Base-by-base conservation (phyloP, 371 early-diverging fungal genomes). In the Mortierella sp. region DNA sequence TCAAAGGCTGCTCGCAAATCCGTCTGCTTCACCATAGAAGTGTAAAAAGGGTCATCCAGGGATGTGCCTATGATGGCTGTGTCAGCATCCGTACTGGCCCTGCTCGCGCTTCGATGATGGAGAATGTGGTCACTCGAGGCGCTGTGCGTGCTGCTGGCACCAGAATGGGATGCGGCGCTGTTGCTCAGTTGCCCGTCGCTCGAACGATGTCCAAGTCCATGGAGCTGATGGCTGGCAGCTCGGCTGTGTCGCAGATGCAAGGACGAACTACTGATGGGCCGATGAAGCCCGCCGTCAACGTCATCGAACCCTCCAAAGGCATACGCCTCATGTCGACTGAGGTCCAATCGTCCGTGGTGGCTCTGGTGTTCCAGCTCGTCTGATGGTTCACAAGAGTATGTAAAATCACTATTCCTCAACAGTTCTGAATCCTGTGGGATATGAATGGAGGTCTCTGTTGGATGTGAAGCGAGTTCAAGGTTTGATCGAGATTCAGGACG, bases 341-440 rank as follows among this genome's bases (percentile, higher is more conserved):
- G 46, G 17, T 56, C 40, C 13, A 57, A 27, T 37, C 60, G 43
- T 21, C 59, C 39, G 24, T 72, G 60, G 12, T 55, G 56, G 22
- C 19, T 54, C 19, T 69, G 55, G 31, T 64, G 76, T 21, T 50
- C 65, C 61, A 74, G 27, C 31, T 68, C n/a, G 19, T 74, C 76
- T 1, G 62, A 41, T 8, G 77, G 77, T 41, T 76, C 77, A 39
- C 65, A 69, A 16, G 77, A 69, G 46, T 65, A 76, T 0, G 69
- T 60, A 48, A 76, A 76, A n/a, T 69, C 77, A 12, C 65, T 57
- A 58, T 76, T 76, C 37, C 69, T 76, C 54, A 76, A 48, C 13
- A 76, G 31, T 40, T 68, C 76, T 2, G 76, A 74, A 27, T 76
- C 77, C 41, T 65, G 60, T 14, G 48, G 17, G 54, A 76, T 76